Evolutionary conservation across 768 basidiomycete genomes (phyloP), one percentile per base, ranked within the genome.

Genomic region (Hemileccinum impolitum): DNA sequence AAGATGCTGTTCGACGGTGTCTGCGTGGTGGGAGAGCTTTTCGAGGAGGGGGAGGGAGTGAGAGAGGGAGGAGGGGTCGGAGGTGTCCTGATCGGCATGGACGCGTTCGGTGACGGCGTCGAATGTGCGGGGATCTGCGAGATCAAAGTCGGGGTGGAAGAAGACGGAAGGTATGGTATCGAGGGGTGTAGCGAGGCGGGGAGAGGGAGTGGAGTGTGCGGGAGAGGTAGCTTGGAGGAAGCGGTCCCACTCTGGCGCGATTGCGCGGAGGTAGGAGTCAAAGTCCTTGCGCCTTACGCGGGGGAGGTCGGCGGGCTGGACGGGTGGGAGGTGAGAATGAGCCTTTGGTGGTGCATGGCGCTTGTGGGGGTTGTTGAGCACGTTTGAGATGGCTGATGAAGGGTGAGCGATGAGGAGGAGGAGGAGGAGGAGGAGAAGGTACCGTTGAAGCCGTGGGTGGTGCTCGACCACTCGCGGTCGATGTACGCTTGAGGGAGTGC

Each of bases 1-100:
- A 48, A 99, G 87, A 67, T 99, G 95, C 51, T 92, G 84, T 64
- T 99, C 96, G 53, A 98, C 81, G 1, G 87, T 87, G 64, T 97
- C 96, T 2, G 94, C 85, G 60, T 95, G 87, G 48, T 91, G 86
- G 10, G 93, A 94, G 54, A 97, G 82, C 59, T 84, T 87, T 63
- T 97, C 94, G 10, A 95, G 84, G 4, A 94, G 72, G 0, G 86
- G 87, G 2, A 86, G 75, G 5, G 84, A 76, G 65, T 84, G 75
- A 9, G 87, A 76, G 45, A 87, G 75, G 3, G 84, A 71, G 0
- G 81, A 73, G 0, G 85, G 81, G 56, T 88, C 85, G 7, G 70
- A 61, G 28, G 71, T 58, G 25, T 69, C 68, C 21, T 72, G 66
- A 38, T 69, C 65, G 12, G 64, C 66, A 23, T 58, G 63, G 30